Conservation (phyloP, 306 rosid species). For the Sphenostylis stenocarpa region DNA sequence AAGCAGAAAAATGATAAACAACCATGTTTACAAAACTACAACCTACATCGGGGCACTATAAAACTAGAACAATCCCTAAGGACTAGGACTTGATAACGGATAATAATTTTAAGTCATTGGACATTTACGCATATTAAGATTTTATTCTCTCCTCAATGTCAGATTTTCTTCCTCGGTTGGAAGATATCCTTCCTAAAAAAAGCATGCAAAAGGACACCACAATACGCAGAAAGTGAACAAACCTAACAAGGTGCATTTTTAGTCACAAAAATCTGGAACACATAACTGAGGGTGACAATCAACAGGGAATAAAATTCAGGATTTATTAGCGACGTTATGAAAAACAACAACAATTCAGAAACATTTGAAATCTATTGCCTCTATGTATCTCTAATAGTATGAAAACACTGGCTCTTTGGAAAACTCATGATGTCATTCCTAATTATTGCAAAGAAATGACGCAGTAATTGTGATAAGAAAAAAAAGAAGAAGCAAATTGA, state of each 20-base stretch:
- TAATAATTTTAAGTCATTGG: too few relatives aligned
- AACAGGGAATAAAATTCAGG: neutral
- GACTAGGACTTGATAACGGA: too few relatives aligned
- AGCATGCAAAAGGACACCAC: neutral
- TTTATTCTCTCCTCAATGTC: too few relatives aligned
- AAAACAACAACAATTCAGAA: constrained; percentile 18
- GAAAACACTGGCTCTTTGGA: constrained; percentile 40
- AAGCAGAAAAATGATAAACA: too few relatives aligned
- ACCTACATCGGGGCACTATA: too few relatives aligned
- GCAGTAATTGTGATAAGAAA: constrained; percentile 21
- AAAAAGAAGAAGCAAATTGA: constrained; percentile 2
- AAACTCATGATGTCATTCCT: constrained; percentile 38
- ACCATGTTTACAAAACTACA: too few relatives aligned
- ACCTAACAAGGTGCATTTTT: neutral
- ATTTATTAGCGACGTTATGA: neutral
- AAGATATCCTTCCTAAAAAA: neutral
- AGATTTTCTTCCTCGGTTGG: too few relatives aligned
- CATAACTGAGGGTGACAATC: neutral
- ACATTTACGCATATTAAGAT: too few relatives aligned
- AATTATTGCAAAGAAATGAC: constrained; percentile 15
- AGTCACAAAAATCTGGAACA: neutral
- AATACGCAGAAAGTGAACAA: neutral
- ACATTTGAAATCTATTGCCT: constrained; percentile 42
- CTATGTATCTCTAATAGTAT: constrained; percentile 28
- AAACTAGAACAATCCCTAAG: too few relatives aligned